These are phyloP conservation scores for Hypomyces perniciosus DNA, from an alignment of 2,329 filamentous ascomycete genomes.

Conservation along the genomic window DNA sequence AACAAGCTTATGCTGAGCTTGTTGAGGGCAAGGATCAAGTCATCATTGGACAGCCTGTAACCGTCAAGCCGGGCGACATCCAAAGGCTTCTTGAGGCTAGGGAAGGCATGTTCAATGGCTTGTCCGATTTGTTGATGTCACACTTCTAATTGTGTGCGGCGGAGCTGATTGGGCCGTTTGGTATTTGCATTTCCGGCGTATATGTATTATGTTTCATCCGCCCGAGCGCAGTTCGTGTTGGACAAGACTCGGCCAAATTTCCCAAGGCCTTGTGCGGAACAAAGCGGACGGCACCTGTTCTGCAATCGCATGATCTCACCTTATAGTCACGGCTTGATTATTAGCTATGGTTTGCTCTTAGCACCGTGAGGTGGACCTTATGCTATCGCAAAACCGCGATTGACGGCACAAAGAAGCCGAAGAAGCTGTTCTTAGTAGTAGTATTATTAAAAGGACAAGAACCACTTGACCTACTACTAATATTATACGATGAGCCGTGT, in stretches of 20 bases:
- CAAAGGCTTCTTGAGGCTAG: background rate
- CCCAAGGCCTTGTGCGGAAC: no score
- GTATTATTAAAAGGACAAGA: slow-evolving; percentile 2
- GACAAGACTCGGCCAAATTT: no score
- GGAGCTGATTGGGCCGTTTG: background rate
- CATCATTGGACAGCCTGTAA: background rate
- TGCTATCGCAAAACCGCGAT: slow-evolving; percentile 12
- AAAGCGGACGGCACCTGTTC: no score
- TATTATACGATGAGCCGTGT: slow-evolving; percentile 12
- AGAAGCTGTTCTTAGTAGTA: slow-evolving; percentile 13
- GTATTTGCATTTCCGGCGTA: no score
- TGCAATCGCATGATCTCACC: no score
- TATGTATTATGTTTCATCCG: no score
- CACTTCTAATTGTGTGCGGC: background rate
- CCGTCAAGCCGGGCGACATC: background rate
- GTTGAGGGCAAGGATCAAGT: slow-evolving; percentile 6
- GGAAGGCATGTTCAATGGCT: background rate
- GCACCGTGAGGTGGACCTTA: background rate
- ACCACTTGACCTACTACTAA: slow-evolving; percentile 10
- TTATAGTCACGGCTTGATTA: no score
- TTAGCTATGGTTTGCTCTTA: no score
- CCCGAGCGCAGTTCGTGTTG: no score
- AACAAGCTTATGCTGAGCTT: slow-evolving; percentile 4
- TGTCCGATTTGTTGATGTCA: background rate
- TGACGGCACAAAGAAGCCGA: slow-evolving; percentile 11